A percentile compares a stretch with the other conserved stretches of the same genome.
Conservation (phyloP, 371 early-diverging fungal species). For the Mycotypha africana region DNA sequence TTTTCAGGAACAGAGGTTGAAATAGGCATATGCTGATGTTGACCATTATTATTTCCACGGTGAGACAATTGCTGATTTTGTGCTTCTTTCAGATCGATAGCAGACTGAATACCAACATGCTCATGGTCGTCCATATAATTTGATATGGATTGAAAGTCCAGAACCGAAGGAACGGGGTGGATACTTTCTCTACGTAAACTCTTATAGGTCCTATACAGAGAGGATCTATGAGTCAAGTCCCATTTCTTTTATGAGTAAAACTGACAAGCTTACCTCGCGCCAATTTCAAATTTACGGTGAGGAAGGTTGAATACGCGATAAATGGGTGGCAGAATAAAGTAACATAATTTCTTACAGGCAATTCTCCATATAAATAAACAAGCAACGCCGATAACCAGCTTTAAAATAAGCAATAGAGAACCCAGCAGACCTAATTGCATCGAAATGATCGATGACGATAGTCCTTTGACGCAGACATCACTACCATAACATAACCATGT, state of each 20-base stretch:
- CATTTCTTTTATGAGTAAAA: too few relatives aligned
- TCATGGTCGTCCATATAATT: conserved; percentile 41
- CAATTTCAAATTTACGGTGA: conserved; percentile 51
- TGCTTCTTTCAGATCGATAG: conserved; percentile 53
- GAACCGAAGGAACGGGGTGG: conserved; percentile 58
- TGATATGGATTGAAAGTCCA: conserved; percentile 50
- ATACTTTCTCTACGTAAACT: conserved; percentile 52
- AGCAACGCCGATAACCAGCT: conserved; percentile 48
- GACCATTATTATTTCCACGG: conserved; percentile 17
- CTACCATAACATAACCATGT: conserved; percentile 48
- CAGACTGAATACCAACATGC: conserved; percentile 49
- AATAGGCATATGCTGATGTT: conserved; percentile 6
- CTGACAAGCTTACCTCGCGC: conserved; percentile 40
- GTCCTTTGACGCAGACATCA: conserved; percentile 29
- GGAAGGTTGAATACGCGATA: conserved; percentile 59
- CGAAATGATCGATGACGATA: conserved; percentile 35
- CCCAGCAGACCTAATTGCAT: conserved; percentile 17
- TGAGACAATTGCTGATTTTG: conserved; percentile 29
- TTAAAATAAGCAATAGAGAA: conserved; percentile 32
- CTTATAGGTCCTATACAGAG: conserved; percentile 52
- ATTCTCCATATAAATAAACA: conserved; percentile 62
- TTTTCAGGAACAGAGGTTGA: conserved; percentile 6
- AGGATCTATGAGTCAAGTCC: too few relatives aligned
- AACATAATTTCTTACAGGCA: conserved; percentile 52
- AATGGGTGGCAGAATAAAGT: conserved; percentile 55